Base-by-base conservation (phyloP, 345 rosid species). In the Eucalyptus pauciflora region DNA sequence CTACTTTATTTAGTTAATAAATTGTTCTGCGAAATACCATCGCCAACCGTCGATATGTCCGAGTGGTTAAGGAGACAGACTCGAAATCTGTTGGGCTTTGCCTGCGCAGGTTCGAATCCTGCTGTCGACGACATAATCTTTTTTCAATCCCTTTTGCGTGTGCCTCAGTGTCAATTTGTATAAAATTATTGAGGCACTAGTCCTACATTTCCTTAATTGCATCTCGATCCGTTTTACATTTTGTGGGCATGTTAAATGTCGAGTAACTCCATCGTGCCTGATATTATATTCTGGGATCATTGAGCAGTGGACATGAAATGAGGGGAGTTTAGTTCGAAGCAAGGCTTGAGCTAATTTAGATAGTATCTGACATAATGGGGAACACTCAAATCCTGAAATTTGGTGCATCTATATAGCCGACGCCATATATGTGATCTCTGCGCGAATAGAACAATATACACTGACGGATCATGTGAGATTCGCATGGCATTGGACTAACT, bases 91-190 rank as follows among this genome's bases (percentile, higher is more conserved):
- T 95, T 98, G 98, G 99, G 98, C 98, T 91, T 2, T 94, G 98
- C 98, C 98, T 94, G 99, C 98, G 98, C 98, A 96, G 99, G 98
- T 97, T 96, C 97, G 99, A 98, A 97, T 98, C 98, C 99, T 97
- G 97, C 97, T 97, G 96, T 95, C 95, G 99, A 97, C 98, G 99
- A 31, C 0, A 0, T 54, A 1, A 3, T 4, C 8, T 22, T 0
- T 50, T 12, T 20, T 50, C 2, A 90, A 46, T n/a, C 25, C 58
- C 58, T 25, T 46, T 15, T 25, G 29, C 14, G 48, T 25, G 2
- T 29, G 58, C 20, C 87, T 49, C 54, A 5, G 8, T 85, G 50
- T 49, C 86, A 27, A 18, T 85, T 31, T 50, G 54, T 43, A 85
- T 85, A 50, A 50, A 85, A 85, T 85, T 85, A 85, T 29, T 33